phyloP scores from a whole-genome alignment of 805 yeast species.

The Candida michaelii region DNA sequence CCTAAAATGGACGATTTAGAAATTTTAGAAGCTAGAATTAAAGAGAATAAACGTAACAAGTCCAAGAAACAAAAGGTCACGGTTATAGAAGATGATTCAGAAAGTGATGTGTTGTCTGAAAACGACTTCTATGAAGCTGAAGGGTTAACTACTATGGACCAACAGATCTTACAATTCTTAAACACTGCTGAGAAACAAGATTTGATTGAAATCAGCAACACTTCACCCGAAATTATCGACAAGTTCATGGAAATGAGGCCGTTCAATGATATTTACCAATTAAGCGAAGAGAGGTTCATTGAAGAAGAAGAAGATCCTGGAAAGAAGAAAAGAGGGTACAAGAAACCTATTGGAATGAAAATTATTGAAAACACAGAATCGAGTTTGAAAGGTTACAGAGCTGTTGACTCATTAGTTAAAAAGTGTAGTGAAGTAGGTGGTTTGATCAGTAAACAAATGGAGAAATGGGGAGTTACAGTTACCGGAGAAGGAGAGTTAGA shows the following conservation, averaged over 20 bases:
- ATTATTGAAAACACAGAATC: slow-evolving; percentile 67
- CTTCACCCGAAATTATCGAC: slow-evolving; percentile 65
- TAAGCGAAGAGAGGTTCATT: slow-evolving; percentile 57
- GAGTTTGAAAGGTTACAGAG: slow-evolving; percentile 84
- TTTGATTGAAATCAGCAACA: slow-evolving; percentile 75
- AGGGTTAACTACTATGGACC: slow-evolving; percentile 54
- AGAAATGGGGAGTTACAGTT: slow-evolving; percentile 84
- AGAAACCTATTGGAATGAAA: slow-evolving; percentile 65
- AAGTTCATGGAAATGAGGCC: slow-evolving; percentile 70
- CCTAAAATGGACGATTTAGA: slow-evolving; percentile 34
- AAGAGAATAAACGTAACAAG: slow-evolving; percentile 28
- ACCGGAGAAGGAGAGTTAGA: slow-evolving; percentile 71
- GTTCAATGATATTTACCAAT: slow-evolving; percentile 54
- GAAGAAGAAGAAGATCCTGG: slow-evolving; percentile 13
- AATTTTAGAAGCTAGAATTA: slow-evolving; percentile 38
- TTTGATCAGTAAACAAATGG: slow-evolving; percentile 67
- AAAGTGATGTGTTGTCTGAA: slow-evolving; percentile 49
- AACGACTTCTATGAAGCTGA: slow-evolving; percentile 36
- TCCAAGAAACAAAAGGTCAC: slow-evolving; percentile 9
- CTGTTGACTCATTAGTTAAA: slow-evolving; percentile 88
- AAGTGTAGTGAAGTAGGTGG: slow-evolving; percentile 79
- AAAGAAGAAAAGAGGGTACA: slow-evolving; percentile 40
- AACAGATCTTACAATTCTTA: slow-evolving; percentile 69
- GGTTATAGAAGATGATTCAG: slow-evolving; percentile 35
- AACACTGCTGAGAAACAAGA: slow-evolving; percentile 77